These are phyloP conservation scores for Solanum paucissectum DNA, from an alignment of 257 asterid genomes.

Conservation along the genomic window DNA sequence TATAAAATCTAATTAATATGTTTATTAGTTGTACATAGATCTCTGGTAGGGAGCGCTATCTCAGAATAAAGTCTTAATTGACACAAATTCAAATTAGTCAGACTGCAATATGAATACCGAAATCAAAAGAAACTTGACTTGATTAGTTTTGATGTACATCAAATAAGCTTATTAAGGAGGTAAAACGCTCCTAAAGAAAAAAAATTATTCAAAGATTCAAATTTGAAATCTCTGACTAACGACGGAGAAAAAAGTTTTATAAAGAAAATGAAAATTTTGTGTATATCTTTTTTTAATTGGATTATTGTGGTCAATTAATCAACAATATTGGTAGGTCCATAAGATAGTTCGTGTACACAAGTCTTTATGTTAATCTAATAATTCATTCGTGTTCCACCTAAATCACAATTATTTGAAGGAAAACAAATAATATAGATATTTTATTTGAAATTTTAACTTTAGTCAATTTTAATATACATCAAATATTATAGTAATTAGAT, in stretches of 20 bases:
- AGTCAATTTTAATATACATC: neutral
- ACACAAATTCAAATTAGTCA: too few species aligned
- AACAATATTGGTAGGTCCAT: neutral
- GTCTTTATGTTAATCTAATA: neutral
- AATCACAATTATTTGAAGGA: neutral
- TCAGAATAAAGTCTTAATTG: too few species aligned
- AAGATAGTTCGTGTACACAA: neutral
- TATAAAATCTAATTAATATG: neutral
- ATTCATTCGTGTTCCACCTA: neutral
- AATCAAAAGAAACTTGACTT: neutral
- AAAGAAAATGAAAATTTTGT: neutral
- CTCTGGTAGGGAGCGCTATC: too few species aligned
- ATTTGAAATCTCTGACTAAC: neutral
- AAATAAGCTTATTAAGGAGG: neutral
- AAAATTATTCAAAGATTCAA: neutral
- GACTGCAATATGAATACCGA: too few species aligned
- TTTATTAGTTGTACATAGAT: neutral
- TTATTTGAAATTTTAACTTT: neutral
- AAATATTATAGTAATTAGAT: neutral
- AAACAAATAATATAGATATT: neutral
- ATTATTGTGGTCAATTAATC: neutral
- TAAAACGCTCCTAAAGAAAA: neutral
- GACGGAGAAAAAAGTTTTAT: neutral
- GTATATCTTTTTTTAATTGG: neutral
- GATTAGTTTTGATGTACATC: neutral